Evolutionary conservation across 768 basidiomycete species (phyloP), one percentile per base, ranked within the genome.

Genomic region (Phanerochaete sordida): DNA sequence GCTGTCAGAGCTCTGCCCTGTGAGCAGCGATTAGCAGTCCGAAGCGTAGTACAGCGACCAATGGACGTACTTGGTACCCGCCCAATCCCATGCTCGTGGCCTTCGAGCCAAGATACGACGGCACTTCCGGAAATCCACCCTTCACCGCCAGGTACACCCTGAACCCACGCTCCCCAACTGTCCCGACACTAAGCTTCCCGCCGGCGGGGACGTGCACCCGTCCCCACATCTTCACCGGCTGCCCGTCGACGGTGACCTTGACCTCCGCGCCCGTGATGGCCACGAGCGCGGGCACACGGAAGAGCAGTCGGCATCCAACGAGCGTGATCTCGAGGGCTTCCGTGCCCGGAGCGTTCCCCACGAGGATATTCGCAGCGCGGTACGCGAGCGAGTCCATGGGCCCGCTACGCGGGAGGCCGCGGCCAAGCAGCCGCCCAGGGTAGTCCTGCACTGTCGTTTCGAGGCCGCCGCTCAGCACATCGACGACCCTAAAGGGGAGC

Each of bases 331-430:
- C 88, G 6, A 90, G 64, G 0, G 75, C 82, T 67, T 88, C 88
- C 0, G 70, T 81, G 9, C 68, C 75, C 1, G 68, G 64, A 0
- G 70, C 58, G 66, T 89, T 90, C 3, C 82, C 82, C 4, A 79
- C 84, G 15, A 90, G 72, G 35, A 82, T 62, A 64, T 89, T 88
- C 9, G 81, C 87, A 0, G 76, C 73, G 26, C 77, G 69, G 68
- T 85, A 83, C 0, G 87, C 82, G 11, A 82, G 66, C 11, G 75
- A 59, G 65, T 90, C 88, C 82, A 87, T 84, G 0, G 86, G 83
- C 0, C 88, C 88, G 60, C 83, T 81, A 15, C 73, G 76, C 0
- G 88, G 88, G 2, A 88, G 78, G 1, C 87, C 88, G 31, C 81
- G 71, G 1, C 84, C 81, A 0, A 81, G 75, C 0, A 65, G 66